Conservation (phyloP, 1,284 basidiomycete genomes). For the Hortiboletus rubellus region DNA sequence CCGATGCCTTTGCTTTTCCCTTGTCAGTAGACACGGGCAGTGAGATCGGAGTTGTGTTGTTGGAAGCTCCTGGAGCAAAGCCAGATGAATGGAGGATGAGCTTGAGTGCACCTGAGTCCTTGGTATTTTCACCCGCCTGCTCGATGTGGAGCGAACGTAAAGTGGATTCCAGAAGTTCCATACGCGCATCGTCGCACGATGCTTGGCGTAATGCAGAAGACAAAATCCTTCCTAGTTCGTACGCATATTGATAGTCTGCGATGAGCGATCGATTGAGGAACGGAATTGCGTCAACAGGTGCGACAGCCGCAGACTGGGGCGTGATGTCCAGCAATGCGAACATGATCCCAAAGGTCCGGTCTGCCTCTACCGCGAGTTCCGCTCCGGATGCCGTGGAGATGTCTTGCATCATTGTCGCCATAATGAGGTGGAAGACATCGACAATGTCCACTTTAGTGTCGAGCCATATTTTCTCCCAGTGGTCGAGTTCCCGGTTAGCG, state of each 20-base stretch:
- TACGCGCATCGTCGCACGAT: conserved; percentile 53
- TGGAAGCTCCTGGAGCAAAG: conserved; percentile 33
- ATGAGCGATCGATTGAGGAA: conserved; percentile 67
- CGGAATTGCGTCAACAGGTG: conserved; percentile 41
- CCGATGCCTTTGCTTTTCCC: conserved; percentile 37
- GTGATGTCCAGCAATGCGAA: conserved; percentile 56
- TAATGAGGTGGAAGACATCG: conserved; percentile 62
- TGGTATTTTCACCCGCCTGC: conserved; percentile 21
- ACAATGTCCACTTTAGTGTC: conserved; percentile 70
- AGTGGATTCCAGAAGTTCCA: conserved; percentile 55
- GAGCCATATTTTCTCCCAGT: conserved; percentile 69
- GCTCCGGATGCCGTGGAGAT: conserved; percentile 44
- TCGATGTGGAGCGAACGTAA: conserved; percentile 42
- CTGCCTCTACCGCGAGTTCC: conserved; percentile 47
- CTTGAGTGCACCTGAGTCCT: conserved; percentile 56
- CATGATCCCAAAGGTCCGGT: conserved; percentile 55
- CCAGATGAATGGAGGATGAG: conserved; percentile 63
- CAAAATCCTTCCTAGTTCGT: conserved; percentile 55
- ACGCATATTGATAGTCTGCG: conserved; percentile 67
- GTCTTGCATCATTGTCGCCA: conserved; percentile 51
- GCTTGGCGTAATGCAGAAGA: conserved; percentile 44
- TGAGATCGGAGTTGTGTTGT: conserved; percentile 4
- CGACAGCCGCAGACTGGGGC: conserved; percentile 14
- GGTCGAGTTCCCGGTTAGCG: conserved; percentile 43
- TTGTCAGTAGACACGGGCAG: conserved; percentile 36